Conservation (phyloP, 2,329 filamentous ascomycete species). For the Ophiostoma sp. region DNA sequence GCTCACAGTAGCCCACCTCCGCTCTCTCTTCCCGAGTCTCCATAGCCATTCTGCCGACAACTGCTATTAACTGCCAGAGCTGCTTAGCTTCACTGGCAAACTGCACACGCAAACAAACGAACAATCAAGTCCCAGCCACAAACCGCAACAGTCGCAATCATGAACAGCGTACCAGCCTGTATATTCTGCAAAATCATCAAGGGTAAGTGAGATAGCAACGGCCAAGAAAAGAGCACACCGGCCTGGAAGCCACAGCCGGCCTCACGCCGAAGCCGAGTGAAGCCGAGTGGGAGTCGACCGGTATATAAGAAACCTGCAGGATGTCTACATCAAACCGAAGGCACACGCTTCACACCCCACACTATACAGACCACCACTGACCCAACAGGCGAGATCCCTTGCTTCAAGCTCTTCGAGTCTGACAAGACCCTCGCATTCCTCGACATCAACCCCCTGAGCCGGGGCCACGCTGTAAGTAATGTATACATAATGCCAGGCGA, state of each 20-base stretch:
- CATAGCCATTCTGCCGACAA: not conserved
- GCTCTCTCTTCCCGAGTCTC: not conserved
- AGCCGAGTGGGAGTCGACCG: not conserved
- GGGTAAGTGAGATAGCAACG: conserved; percentile 46
- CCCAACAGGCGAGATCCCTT: conserved; percentile 79
- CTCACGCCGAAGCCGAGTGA: not conserved
- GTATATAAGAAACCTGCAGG: not conserved
- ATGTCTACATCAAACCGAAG: not conserved
- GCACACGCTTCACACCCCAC: not conserved
- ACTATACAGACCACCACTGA: not conserved
- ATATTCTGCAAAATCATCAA: conserved; percentile 99
- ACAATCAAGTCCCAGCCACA: not conserved
- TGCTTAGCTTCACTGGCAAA: not conserved
- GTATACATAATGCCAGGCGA: not conserved
- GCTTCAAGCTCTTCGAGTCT: conserved; percentile 91
- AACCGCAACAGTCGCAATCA: conserved; percentile 8
- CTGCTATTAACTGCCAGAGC: not conserved
- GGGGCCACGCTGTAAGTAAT: conserved; percentile 73
- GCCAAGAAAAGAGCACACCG: not conserved
- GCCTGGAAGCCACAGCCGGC: not conserved
- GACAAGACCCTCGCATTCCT: conserved; percentile 93
- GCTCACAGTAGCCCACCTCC: not conserved
- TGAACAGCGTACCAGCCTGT: conserved; percentile 59
- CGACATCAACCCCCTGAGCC: conserved; percentile 85
- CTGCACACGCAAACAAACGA: not conserved